A percentile compares a stretch with the other conserved stretches of the same genome.
Evolutionary conservation across 1,284 basidiomycete genomes (phyloP).

Genomic region (Ganoderma meredithae): DNA sequence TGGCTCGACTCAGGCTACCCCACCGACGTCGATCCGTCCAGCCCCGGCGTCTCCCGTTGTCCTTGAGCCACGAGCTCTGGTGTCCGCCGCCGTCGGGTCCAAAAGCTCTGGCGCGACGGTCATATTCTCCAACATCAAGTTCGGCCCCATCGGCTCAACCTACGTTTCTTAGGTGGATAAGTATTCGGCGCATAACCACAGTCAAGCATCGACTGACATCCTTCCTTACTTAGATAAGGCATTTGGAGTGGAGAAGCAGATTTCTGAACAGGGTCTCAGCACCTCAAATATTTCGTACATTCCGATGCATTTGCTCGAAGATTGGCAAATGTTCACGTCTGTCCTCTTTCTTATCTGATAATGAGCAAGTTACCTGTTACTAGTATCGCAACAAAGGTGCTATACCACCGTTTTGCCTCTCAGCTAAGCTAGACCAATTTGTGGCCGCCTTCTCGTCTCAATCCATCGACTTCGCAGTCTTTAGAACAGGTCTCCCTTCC

Average conservation of each 20-base stretch:
- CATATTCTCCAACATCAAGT: slow-evolving; percentile 64
- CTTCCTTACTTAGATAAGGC: background rate
- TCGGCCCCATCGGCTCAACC: slow-evolving; percentile 61
- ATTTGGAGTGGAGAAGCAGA: too few relatives aligned
- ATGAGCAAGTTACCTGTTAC: background rate
- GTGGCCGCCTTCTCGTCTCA: too few relatives aligned
- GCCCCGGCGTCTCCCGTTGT: slow-evolving; percentile 60
- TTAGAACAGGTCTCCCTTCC: too few relatives aligned
- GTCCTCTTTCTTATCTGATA: background rate
- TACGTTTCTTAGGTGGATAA: slow-evolving; percentile 35
- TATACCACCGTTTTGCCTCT: too few relatives aligned
- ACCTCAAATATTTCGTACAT: background rate
- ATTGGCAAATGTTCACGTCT: background rate
- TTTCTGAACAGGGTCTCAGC: background rate
- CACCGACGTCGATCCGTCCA: slow-evolving; percentile 45
- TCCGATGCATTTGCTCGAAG: background rate
- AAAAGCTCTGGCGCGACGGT: slow-evolving; percentile 50
- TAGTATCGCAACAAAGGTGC: too few relatives aligned
- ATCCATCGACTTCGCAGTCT: too few relatives aligned
- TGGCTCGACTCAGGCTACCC: slow-evolving; percentile 69
- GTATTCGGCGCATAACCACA: slow-evolving; percentile 3
- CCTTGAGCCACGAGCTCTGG: slow-evolving; percentile 59
- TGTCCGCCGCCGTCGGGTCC: slow-evolving; percentile 50
- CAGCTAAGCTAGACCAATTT: too few relatives aligned
- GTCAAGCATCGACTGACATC: background rate